Base-by-base conservation (phyloP, 257 asterid species). In the Galeopsis tetrahit region DNA sequence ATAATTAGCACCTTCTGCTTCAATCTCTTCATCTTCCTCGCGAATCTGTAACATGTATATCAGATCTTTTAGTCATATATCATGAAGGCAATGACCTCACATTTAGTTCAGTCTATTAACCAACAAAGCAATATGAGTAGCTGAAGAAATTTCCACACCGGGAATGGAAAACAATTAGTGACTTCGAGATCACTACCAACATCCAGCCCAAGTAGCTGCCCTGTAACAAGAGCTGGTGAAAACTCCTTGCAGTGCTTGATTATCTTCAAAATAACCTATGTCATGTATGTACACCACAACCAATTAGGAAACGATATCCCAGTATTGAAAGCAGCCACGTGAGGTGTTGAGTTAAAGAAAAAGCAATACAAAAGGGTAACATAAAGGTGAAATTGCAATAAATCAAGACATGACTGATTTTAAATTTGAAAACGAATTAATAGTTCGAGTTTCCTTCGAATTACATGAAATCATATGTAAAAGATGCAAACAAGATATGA, bases 111-210 rank as follows among this genome's bases (percentile, higher is more conserved):
- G 28, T 61, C 7, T 13, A 39, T 5, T 8, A 65, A 40, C 42
- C 17, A 66, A 42, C 4, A 35, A 70, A 51, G 6, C 1, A 4
- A 62, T 21, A 66, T 59, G 48, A 72, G 48, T 5, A 4, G 32
- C 36, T 7, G 32, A 55, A 73, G 56, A 10, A 63, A 49, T 40
- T 21, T 51, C 33, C 90, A n/a, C 69, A 93, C 98, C 85, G 99
- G 99, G 63, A 94, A 94, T 0, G 97, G 97, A 75, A 94, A 94
- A 78, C 99, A 94, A 69, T 94, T 94, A 9, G 99, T 94, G 74
- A 94, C 93, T 88, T 94, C 99, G 8, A 94, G 96, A 73, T 88
- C 97, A 71, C 97, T 94, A 14, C 99, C 99, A 56, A 94, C 99
- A 83, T 94, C 99, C 84, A 94, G 82, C 65, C 99, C 99, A 34